A percentile compares a stretch with the other conserved stretches of the same genome.
Evolutionary conservation across 768 basidiomycete species (phyloP).

Genomic region (Suillus sp.): DNA sequence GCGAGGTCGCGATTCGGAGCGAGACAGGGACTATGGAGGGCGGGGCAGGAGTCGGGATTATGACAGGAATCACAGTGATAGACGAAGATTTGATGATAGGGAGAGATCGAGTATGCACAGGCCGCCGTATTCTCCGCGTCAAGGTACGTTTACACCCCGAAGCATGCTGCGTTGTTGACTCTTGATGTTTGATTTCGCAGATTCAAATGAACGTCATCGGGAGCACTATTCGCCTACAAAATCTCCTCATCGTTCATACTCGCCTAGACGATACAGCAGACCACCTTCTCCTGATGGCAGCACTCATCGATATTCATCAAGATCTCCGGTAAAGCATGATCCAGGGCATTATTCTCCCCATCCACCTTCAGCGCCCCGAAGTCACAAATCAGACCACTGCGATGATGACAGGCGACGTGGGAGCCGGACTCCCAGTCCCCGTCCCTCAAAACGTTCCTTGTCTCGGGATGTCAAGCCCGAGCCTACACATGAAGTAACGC

Average conservation of each 20-base stretch:
- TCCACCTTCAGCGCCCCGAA: not conserved
- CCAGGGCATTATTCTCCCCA: not conserved
- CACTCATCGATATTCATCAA: not conserved
- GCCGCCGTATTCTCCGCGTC: slow-evolving; percentile 6
- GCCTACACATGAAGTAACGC: not conserved
- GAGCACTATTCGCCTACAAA: not conserved
- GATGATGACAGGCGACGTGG: not conserved
- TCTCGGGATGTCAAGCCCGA: slow-evolving; percentile 1
- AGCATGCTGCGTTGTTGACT: not conserved
- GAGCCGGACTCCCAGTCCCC: not conserved
- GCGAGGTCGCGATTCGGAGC: slow-evolving; percentile 18
- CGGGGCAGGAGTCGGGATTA: slow-evolving; percentile 22
- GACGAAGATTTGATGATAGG: slow-evolving; percentile 7
- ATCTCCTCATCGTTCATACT: not conserved
- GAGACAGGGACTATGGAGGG: slow-evolving; percentile 24
- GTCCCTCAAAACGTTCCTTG: not conserved
- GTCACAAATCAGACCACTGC: not conserved
- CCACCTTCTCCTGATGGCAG: slow-evolving; percentile 4
- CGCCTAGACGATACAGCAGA: not conserved
- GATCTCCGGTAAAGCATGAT: not conserved
- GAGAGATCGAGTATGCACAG: not conserved
- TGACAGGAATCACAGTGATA: slow-evolving; percentile 18
- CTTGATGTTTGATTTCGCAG: not conserved
- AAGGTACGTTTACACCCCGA: not conserved
- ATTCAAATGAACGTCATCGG: not conserved